Percentiles rank a stretch among this genome's conserved stretches.
phyloP scores from a whole-genome alignment of 106 monocot species.

The Platanthera guangdongensis region DNA sequence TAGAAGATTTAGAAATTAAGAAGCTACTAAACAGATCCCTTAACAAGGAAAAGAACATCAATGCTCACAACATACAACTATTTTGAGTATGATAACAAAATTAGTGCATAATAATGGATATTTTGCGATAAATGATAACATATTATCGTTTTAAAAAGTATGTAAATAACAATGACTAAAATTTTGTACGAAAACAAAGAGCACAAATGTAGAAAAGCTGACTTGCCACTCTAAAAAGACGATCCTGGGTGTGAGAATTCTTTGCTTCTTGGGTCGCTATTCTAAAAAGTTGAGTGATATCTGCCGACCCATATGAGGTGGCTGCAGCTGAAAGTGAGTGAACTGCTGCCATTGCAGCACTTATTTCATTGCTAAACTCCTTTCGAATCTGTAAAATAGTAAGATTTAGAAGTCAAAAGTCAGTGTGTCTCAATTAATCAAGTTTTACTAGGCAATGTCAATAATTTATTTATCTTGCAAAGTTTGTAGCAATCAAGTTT shows the following conservation, averaged over 20 bases:
- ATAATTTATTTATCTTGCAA: background rate
- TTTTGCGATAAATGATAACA: background rate
- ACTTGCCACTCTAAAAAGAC: conserved; percentile 75
- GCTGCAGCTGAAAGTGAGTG: conserved; percentile 30
- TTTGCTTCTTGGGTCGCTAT: conserved; percentile 56
- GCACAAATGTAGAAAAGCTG: background rate
- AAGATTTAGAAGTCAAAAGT: background rate
- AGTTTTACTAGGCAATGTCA: background rate
- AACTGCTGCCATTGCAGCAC: conserved; percentile 37
- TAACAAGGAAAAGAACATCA: background rate
- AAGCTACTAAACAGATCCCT: background rate
- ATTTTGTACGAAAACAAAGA: background rate
- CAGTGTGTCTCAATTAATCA: background rate
- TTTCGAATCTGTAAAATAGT: conserved; percentile 35
- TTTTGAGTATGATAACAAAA: background rate
- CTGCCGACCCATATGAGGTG: conserved; percentile 38
- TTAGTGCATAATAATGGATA: background rate
- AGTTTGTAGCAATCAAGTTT: background rate
- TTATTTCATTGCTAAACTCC: conserved; percentile 64
- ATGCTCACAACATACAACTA: background rate
- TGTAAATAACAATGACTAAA: background rate
- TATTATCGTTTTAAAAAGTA: background rate
- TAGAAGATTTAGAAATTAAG: background rate
- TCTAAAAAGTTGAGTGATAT: conserved; percentile 74
- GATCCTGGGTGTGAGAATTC: conserved; percentile 51